Evolutionary conservation across 371 early-diverging fungal species (phyloP), one percentile per base, ranked within the genome.

Genomic region (Mortierella sp.): DNA sequence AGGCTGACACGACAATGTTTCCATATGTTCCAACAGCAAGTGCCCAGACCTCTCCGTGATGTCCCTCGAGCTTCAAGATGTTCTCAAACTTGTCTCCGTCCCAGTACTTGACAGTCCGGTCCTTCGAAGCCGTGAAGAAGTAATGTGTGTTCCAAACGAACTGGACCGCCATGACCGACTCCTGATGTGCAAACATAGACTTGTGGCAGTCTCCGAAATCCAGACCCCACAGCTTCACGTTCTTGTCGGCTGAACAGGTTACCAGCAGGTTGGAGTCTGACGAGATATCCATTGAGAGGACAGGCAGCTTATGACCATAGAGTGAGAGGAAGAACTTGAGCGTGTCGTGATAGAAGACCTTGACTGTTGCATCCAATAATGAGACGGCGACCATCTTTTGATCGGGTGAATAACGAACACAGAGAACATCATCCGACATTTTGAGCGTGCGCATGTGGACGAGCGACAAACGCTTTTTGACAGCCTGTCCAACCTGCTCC

Each of bases 201-300:
- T 92, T 90, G 80, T 96, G 99, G 73, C 99, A 99, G 84, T 99
- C 99, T 70, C 99, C 99, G 79, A 98, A 99, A 80, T 99, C 99
- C 65, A 97, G 83, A 50, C 99, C 98, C 98, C 99, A 99, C 26
- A 99, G 81, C 80, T 97, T 98, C 55, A 98, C 89, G 56, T 95
- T 94, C 85, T 98, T 98, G 85, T 99, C 99, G 0, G 97, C 93
- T 4, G 94, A 94, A 21, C 90, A 94, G 1, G 97, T 96, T 27
- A 93, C 92, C 71, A 99, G 86, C 66, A 98, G 78, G 28, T 87
- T 86, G 64, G 87, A 92, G 76, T 98, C 98, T 0, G 94, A 93
- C 2, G 98, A 96, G 60, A 99, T 97, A 70, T 97, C 98, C 93
- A 99, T 93, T 17, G 93, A 91, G 46, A 94, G 80, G 6, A 96